A percentile compares a stretch with the other conserved stretches of the same genome.
Conservation (phyloP, 768 basidiomycete genomes). For the Podaxis sp. region DNA sequence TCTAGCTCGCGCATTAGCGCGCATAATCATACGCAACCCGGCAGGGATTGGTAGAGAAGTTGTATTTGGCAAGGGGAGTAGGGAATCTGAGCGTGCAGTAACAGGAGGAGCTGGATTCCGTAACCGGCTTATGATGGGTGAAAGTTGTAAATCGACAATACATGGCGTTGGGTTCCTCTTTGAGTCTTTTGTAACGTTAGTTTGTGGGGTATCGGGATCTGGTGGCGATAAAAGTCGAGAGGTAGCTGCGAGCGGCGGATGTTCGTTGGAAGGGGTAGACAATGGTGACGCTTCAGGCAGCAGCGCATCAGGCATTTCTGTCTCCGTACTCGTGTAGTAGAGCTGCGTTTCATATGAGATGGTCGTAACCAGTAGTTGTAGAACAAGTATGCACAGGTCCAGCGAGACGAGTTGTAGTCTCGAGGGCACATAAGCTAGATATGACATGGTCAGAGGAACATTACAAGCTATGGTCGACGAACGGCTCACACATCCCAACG, state of each 20-base stretch:
- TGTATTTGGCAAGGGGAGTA: constrained; percentile 63
- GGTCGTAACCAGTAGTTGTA: constrained; percentile 66
- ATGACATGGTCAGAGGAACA: not conserved
- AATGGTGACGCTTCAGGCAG: constrained; percentile 23
- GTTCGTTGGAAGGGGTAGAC: constrained; percentile 15
- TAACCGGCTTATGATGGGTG: constrained; percentile 54
- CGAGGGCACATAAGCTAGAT: constrained; percentile 58
- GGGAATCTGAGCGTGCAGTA: constrained; percentile 27
- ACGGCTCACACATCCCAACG: constrained; percentile 69
- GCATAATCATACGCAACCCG: constrained; percentile 51
- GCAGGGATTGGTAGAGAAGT: constrained; percentile 51
- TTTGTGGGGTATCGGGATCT: constrained; percentile 15
- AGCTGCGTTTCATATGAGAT: constrained; percentile 67
- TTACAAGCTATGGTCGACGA: not conserved
- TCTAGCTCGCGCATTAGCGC: constrained; percentile 32
- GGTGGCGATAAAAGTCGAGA: constrained; percentile 22
- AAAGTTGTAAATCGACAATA: constrained; percentile 64
- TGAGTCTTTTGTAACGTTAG: constrained; percentile 23
- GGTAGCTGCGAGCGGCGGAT: not conserved
- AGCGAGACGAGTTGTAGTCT: constrained; percentile 63
- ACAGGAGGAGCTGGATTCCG: constrained; percentile 48
- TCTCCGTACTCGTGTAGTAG: constrained; percentile 36
- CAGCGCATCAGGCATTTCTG: constrained; percentile 41
- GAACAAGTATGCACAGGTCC: constrained; percentile 64
- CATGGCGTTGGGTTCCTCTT: constrained; percentile 18